A percentile compares a stretch with the other conserved stretches of the same genome.
These are phyloP conservation scores for Calonectria leucothoes DNA, from an alignment of 2,329 filamentous ascomycete species.

Conservation along the genomic window DNA sequence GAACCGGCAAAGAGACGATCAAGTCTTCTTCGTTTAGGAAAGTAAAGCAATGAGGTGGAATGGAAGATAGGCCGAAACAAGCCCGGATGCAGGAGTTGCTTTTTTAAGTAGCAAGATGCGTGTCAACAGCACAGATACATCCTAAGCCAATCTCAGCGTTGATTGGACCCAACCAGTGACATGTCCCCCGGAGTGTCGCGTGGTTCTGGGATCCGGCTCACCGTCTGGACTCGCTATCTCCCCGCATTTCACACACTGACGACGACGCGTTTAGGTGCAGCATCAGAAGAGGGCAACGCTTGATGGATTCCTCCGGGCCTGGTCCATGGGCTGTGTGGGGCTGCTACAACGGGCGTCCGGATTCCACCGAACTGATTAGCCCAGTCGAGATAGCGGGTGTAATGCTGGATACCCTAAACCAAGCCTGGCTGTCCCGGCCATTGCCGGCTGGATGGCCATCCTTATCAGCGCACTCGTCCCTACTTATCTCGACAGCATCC, in stretches of 20 bases:
- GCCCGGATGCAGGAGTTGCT: not conserved
- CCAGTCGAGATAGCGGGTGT: not conserved
- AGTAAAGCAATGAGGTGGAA: not conserved
- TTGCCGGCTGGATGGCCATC: not conserved
- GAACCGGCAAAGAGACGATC: not conserved
- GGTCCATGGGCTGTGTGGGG: not conserved
- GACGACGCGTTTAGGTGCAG: not conserved
- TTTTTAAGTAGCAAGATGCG: not conserved
- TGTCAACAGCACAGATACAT: conserved; percentile 2
- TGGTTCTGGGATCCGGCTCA: not conserved
- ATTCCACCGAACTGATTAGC: conserved; percentile 16
- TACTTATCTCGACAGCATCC: not conserved
- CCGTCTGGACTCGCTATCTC: conserved; percentile 17
- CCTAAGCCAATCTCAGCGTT: not conserved
- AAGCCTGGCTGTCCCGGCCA: not conserved
- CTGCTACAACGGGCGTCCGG: conserved; percentile 4
- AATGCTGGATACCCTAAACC: not conserved
- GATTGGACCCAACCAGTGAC: not conserved
- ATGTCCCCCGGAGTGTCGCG: conserved; percentile 4
- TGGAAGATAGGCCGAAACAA: not conserved
- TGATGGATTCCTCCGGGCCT: conserved; percentile 26
- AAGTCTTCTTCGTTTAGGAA: not conserved
- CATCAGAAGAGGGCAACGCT: not conserved
- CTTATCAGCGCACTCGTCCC: not conserved
- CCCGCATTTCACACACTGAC: conserved; percentile 8